Conservation (phyloP, 345 rosid genomes). For the Rhodamnia rubescens region DNA sequence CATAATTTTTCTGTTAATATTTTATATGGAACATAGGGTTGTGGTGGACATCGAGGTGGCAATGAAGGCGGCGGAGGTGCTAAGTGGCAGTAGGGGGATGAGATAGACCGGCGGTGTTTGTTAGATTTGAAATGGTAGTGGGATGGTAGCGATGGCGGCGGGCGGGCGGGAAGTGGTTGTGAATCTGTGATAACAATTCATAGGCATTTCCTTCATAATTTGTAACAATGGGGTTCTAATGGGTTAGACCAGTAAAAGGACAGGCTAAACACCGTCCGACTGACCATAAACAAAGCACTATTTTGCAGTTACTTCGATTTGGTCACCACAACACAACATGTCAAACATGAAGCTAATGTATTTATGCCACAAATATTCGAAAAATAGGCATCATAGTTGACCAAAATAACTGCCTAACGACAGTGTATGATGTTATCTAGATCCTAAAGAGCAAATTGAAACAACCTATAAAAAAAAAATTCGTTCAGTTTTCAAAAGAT, state of each 20-base stretch:
- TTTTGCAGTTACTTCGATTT: neutral
- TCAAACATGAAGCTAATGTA: neutral
- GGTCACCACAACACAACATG: neutral
- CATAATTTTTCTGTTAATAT: neutral
- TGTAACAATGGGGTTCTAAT: neutral
- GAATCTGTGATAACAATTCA: neutral
- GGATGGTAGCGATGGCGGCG: neutral
- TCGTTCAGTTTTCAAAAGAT: conserved; percentile 14
- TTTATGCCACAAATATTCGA: neutral
- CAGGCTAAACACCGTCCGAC: neutral
- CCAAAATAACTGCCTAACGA: neutral
- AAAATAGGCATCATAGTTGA: neutral
- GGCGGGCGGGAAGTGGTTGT: too few species aligned
- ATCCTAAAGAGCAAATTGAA: neutral
- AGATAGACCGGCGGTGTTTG: neutral
- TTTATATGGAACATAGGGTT: neutral
- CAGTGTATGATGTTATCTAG: neutral
- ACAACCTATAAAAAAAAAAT: neutral
- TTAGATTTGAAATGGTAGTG: neutral
- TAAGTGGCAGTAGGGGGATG: neutral
- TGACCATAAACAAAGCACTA: neutral
- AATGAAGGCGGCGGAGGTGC: neutral
- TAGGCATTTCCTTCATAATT: neutral
- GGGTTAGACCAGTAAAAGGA: neutral
- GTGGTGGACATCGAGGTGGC: neutral